Base-by-base conservation (phyloP, 495 filamentous ascomycete genomes). In the Chaetomidium leptoderma region DNA sequence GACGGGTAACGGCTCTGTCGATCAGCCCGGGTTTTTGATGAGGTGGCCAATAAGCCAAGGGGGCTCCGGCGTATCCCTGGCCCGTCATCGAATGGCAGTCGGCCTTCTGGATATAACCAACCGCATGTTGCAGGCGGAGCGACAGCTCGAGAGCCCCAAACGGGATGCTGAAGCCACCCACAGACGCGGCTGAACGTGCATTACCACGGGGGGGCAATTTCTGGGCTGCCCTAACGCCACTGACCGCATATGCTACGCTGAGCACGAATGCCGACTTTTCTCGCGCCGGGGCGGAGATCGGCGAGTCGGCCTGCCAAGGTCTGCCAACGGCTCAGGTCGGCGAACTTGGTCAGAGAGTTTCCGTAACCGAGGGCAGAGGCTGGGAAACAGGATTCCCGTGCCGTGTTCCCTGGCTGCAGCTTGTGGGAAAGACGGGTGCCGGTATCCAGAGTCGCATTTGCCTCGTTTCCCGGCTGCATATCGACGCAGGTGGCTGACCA, bases 191-290 rank as follows among this genome's bases (percentile, higher is more conserved):
- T 61, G 58, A 55, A 51, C 35, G 47, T 14, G 16, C 47, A 50
- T 21, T 32, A 36, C 35, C 33, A 39, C 33, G 21, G 23, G 33
- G 19, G 21, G 16, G 4, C 19, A 27, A 16, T 19, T 32, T 32
- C 27, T 32, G 40, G 40, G 11, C 8, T n/a, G n/a, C 29, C 2
- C 24, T 32, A 30, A 27, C 53, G 52, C 39, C 59, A 36, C 59
- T 56, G 53, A 56, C 53, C 27, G 21, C 42, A 52, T 59, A 44
- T 55, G 58, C 46, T 23, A 60, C 58, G 43, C 50, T 55, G 44
- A 47, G 36, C 52, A 60, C 50, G 32, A 43, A 36, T 60, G 36
- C 21, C 57, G 26, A 35, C 27, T 33, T 32, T 37, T 44, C 16
- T 32, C 58, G 58, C 44, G n/a, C n/a, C n/a, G n/a, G n/a, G n/a